A percentile compares a stretch with the other conserved stretches of the same genome.
These are phyloP conservation scores for Heterobasidion annosum DNA, from an alignment of 1,284 basidiomycete genomes.

Conservation along the genomic window DNA sequence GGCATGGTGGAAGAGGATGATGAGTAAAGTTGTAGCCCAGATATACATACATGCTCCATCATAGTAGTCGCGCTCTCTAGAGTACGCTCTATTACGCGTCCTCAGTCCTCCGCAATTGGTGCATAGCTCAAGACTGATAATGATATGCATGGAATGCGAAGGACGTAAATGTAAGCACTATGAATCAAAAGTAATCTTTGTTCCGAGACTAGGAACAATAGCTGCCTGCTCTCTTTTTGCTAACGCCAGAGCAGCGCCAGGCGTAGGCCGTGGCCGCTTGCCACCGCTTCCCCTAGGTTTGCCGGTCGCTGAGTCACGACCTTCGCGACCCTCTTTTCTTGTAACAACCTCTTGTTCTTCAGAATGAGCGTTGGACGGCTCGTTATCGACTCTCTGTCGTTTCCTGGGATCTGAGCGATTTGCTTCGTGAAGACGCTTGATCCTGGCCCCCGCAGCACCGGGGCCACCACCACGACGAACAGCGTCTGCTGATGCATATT, in stretches of 20 bases:
- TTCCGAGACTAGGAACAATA: constrained; percentile 75
- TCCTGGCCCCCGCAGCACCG: too few relatives aligned
- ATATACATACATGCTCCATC: too few relatives aligned
- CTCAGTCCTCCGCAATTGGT: too few relatives aligned
- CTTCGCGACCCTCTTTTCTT: too few relatives aligned
- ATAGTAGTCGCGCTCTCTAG: too few relatives aligned
- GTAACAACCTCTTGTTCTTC: neutral
- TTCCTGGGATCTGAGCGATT: neutral
- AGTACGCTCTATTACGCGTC: too few relatives aligned
- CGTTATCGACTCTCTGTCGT: constrained; percentile 3
- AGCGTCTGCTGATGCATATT: constrained; percentile 82
- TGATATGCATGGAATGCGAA: too few relatives aligned
- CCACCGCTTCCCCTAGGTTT: too few relatives aligned
- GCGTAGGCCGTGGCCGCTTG: constrained; percentile 47
- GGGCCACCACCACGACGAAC: constrained; percentile 58
- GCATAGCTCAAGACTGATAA: too few relatives aligned
- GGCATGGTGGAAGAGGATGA: constrained; percentile 52
- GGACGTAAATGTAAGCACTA: neutral
- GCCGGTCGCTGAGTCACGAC: too few relatives aligned
- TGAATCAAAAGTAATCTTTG: constrained; percentile 69
- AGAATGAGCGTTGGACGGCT: neutral
- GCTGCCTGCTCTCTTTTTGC: constrained; percentile 82
- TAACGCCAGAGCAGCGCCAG: constrained; percentile 85
- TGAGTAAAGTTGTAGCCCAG: neutral
- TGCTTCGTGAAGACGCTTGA: neutral